Percentiles rank a stretch among this genome's conserved stretches.
These are phyloP conservation scores for Cucurbita maxima DNA, from an alignment of 306 rosid genomes.

Conservation along the genomic window DNA sequence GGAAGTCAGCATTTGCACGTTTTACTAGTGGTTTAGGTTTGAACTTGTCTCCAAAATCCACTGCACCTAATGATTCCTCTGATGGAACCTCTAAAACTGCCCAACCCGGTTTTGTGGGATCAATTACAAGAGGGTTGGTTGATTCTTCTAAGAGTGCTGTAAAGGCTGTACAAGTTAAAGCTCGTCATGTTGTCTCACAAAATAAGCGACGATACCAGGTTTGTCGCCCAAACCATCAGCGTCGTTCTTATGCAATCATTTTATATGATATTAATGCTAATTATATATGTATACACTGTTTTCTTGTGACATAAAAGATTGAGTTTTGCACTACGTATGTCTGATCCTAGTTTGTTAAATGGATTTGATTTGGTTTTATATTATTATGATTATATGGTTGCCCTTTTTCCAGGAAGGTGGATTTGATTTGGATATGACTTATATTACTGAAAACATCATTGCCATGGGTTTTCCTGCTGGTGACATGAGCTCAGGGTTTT, in stretches of 20 bases:
- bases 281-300: not conserved
- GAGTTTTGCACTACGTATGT: not conserved
- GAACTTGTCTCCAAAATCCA: conserved; percentile 76
- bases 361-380: not conserved
- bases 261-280: not conserved
- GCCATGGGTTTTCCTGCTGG: conserved; percentile 99
- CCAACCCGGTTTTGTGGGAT: conserved; percentile 73
- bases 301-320: not conserved
- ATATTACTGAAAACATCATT: conserved; percentile 89
- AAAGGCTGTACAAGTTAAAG: conserved; percentile 97
- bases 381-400: conserved; percentile 4
- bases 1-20: conserved; percentile 69
- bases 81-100: conserved; percentile 25
- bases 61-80: conserved; percentile 30
- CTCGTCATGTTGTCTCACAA: conserved; percentile 93
- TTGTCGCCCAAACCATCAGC: conserved; percentile 8
- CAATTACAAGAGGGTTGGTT: conserved; percentile 66
- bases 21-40: conserved; percentile 73
- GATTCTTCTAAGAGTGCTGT: conserved; percentile 89
- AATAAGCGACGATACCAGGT: conserved; percentile 99
- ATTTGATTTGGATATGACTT: conserved; percentile 96
- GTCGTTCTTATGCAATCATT: not conserved
- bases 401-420: conserved; percentile 71
- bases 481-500: conserved; percentile 95
- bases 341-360: not conserved